Evolutionary conservation across 1,284 basidiomycete genomes (phyloP), one percentile per base, ranked within the genome.

Genomic region (Naganishia sp.): DNA sequence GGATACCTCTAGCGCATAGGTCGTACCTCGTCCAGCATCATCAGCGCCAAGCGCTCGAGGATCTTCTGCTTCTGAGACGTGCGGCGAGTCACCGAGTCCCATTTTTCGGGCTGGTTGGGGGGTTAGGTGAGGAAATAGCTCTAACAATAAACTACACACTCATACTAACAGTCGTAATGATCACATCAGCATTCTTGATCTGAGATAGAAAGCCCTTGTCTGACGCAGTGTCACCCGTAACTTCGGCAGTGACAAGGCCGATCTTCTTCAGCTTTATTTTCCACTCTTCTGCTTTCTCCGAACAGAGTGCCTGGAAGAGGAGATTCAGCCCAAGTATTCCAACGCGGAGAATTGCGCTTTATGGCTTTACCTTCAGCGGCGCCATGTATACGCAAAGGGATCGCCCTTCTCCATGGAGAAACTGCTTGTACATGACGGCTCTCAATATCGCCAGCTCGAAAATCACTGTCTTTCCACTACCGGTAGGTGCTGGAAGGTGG

Each of bases 401-500:
- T 39, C 49, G 50, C 0, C 59, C 44, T 16, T 4, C 25, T n/a
- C 39, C 45, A 68, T 66, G 11, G 42, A 66, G 44, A 90, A 90
- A 7, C 80, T 73, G 10, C 79, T 76, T 57, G 77, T 74, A 9
- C 81, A 78, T 57, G 16, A 45, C 44, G n/a, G 48, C 84, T 39
- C 86, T 86, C 57, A 98, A 86, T 57, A 97, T 89, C 0, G 90
- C 87, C 13, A 99, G 81, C 76, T 99, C 95, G 72, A 99, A 99
- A 7, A 98, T 79, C 0, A 90, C 92, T 0, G 94, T 94, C 79
- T 96, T 96, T 31, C 94, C 94, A 54, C 91, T 90, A 28, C 93
- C 91, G 7, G 93, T 96, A 0, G 93, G 93, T 1, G 94, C 93
- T 88, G 74, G 59, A 39, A 72, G 50, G 13, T 13, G 13, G 15